Base-by-base conservation (phyloP, 1,284 basidiomycete species). In the Meira miltonrushii region DNA sequence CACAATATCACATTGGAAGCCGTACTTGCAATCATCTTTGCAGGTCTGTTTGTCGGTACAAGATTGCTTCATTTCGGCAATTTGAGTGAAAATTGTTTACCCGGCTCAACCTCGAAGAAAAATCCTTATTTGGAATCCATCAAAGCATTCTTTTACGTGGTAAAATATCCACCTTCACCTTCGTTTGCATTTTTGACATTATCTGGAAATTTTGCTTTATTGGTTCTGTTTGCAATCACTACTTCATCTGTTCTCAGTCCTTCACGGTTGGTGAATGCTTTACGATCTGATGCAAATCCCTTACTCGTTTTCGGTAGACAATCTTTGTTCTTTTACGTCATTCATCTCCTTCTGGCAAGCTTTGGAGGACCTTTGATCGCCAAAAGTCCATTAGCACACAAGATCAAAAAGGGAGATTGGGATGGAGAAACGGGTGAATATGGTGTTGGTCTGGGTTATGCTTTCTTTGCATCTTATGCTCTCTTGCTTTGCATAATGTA, bases 301-400 rank as follows among this genome's bases (percentile, higher is more conserved):
- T 46, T 57, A 12, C 47, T 57, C 13, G 55, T 39, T 17, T 68
- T 51, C 39, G 69, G 69, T 17, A 58, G 59, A 1, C 64, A 65
- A 48, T 64, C 69, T 25, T 51, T 72, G 25, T 72, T 72, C 57
- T 72, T 72, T 58, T 72, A 72, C 61, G 66, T 21, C 47, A n/a
- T n/a, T 23, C 56, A 55, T 43, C 43, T 58, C 33, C 25, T 48
- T 5, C 3, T 48, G 2, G 12, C 28, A 33, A 33, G 28, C 8
- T 8, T 33, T 33, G 8, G 4, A 4, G 28, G 28, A 4, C 28
- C 28, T 33, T 33, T 33, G 28, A 33, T 33, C 28, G 28, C 28
- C 8, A 33, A 33, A 33, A 4, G 4, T 33, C 28, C 28, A 4
- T 33, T 33, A 33, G 28, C 28, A 33, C 28, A 33, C 28, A 33